Evolutionary conservation across 306 rosid genomes (phyloP), one percentile per base, ranked within the genome.

Genomic region (Cucurbita moschata): DNA sequence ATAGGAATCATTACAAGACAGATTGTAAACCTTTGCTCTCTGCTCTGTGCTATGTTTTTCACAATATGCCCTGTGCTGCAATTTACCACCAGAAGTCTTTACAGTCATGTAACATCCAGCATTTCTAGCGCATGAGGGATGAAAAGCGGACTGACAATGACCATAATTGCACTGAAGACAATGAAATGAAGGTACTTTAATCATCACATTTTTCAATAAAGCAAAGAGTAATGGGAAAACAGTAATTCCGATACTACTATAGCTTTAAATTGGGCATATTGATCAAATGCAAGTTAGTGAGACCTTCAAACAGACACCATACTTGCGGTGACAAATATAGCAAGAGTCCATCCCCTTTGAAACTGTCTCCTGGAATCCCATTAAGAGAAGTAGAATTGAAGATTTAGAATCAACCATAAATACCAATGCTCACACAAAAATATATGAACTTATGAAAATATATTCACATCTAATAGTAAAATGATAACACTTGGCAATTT

Each of bases 51-150:
- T 87, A 77, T 95, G 99, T 77, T 84, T 89, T 83, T 95, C 97
- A 75, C 99, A 95, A 78, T 91, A 95, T 74, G 96, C 96, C 82
- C 86, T 95, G 83, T 91, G 99, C 79, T 89, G 99, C 77, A 73
- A 77, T 87, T 88, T 95, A 79, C 96, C 96, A 77, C 90, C 80
- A 15, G 78, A 74, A 84, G 78, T 76, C 87, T 84, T 95, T 55
- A 87, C 81, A 75, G 73, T 85, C 90, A 91, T 86, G 86, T 78
- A 91, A 58, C 86, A 82, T 71, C 96, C 96, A 72, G 90, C 81
- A 81, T 85, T 91, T 88, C 99, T 95, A 68, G 92, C 92, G 86
- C 99, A 95, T 23, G 85, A 86, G 47, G 96, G 93, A 75, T 95
- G 99, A 79, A 91, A 95, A 47, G 92, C 75, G 49, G 92, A 76